A percentile compares a stretch with the other conserved stretches of the same genome.
Conservation (phyloP, 768 basidiomycete genomes). For the Baorangia bicolor region DNA sequence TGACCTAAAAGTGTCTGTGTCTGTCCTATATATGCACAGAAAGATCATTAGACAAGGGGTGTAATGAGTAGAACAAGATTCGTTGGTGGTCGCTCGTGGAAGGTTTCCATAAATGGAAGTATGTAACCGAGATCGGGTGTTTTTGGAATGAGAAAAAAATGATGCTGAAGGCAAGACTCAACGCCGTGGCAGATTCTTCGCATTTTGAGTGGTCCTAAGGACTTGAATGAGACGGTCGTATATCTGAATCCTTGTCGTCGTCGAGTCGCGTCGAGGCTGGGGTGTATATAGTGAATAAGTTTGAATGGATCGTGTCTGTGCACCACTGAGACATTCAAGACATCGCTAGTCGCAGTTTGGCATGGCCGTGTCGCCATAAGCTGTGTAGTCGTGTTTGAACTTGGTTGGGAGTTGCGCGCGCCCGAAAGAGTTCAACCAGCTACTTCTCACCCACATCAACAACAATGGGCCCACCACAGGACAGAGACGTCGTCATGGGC, state of each 20-base stretch:
- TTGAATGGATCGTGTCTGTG: background rate
- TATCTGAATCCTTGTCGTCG: background rate
- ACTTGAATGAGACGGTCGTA: background rate
- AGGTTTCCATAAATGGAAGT: constrained; percentile 26
- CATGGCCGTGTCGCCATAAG: constrained; percentile 2
- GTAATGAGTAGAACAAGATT: too few relatives aligned
- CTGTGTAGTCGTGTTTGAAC: constrained; percentile 37
- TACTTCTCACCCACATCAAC: constrained; percentile 31
- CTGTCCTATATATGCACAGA: too few relatives aligned
- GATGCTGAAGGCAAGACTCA: constrained; percentile 19
- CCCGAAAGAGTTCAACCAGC: constrained; percentile 17
- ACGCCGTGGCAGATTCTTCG: constrained; percentile 17
- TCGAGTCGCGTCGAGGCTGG: background rate
- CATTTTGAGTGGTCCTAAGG: constrained; percentile 3
- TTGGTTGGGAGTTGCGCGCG: constrained; percentile 29
- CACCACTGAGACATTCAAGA: background rate
- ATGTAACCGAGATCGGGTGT: constrained; percentile 20
- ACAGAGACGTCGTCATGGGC: constrained; percentile 53
- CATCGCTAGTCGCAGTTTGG: constrained; percentile 8
- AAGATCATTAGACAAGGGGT: too few relatives aligned
- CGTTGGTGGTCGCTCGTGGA: background rate
- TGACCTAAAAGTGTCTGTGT: too few relatives aligned
- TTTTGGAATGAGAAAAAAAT: constrained; percentile 24
- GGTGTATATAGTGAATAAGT: too few relatives aligned
- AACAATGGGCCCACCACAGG: constrained; percentile 41